Base-by-base conservation (phyloP, 2,329 filamentous ascomycete species). In the Apiospora phragmitis region DNA sequence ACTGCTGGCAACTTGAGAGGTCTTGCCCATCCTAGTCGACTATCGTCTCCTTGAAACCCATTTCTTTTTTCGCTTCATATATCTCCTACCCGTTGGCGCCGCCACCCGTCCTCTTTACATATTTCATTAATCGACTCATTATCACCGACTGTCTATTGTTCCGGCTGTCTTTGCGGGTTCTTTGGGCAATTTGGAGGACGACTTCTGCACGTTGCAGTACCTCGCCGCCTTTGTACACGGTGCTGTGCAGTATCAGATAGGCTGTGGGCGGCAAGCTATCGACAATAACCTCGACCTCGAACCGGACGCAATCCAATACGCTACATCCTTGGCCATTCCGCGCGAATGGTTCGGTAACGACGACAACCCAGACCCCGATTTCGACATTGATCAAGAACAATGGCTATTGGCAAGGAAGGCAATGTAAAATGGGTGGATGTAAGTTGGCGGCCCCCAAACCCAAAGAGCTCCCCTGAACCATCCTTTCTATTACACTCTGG, bases 341-440 rank as follows among this genome's bases (percentile, higher is more conserved):
- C 55, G 0, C 55, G 55, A 62, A 62, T 62, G 55, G 35, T 62
- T 38, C 32, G 32, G 32, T 62, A 62, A 62, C 55, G 55, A 62
- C 55, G 21, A 62, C 4, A 62, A 47, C n/a, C 47, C 47, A 49
- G 21, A 38, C 32, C 29, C 21, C 18, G 32, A 38, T 62, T 62
- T n/a, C 55, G 47, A 38, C 9, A 62, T 59, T 41, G n/a, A 47
- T 2, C 85, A 91, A 74, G 82, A 84, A 76, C 69, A 26, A 84
- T 84, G 83, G 78, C 82, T 35, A 82, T 84, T 68, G 83, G 83
- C 65, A 83, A 79, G 70, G 83, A 84, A 77, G 80, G 82, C 72
- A 87, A 87, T 72, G 87, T 89, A 29, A 89, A 89, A 81, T 89
- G 87, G 87, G 87, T 89, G 51, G 87, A 89, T 83, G 87, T 89